Base-by-base conservation (phyloP, 306 rosid genomes). In the Cicer yamashitae region DNA sequence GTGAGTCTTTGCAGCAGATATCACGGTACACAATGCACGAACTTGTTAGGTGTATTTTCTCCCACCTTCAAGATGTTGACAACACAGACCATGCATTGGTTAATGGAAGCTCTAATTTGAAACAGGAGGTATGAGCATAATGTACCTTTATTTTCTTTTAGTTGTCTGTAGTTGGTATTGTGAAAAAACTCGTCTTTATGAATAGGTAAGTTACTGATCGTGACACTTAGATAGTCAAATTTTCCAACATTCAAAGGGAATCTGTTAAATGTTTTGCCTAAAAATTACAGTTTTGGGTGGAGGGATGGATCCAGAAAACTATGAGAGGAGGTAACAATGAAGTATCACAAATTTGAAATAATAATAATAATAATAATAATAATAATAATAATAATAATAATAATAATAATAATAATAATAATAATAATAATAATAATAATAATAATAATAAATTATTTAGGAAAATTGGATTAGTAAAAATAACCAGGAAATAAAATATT, bases 11-110 rank as follows among this genome's bases (percentile, higher is more conserved):
- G 92, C 99, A 96, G 78, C 90, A 90, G 79, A 87, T 89, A 76
- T 96, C 99, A 79, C 90, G 96, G 69, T 84, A 92, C 88, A 90
- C 99, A 51, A 84, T 96, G 92, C 91, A 96, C 66, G 99, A 96
- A 84, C 92, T 96, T 59, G 85, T 90, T 58, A 80, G 98, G 83
- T 90, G 97, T 83, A 96, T 90, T 59, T 96, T 96, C 85, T 92
- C 88, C 38, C 99, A 92, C 82, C 98, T 96, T 79, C 93, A 94
- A 76, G 94, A 96, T 75, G 90, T 96, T 84, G 88, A 75, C 74
- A 83, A 86, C 86, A 83, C 86, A 41, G 92, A 92, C 82, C 82
- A 77, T 75, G 85, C 94, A 43, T 70, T 87, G 85, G 85, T 76
- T 69, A 89, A 89, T 82, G 96, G 96, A 75, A 84, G 82, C 82